phyloP scores from a whole-genome alignment of 805 yeast genomes.

The Candida morakotiae region DNA sequence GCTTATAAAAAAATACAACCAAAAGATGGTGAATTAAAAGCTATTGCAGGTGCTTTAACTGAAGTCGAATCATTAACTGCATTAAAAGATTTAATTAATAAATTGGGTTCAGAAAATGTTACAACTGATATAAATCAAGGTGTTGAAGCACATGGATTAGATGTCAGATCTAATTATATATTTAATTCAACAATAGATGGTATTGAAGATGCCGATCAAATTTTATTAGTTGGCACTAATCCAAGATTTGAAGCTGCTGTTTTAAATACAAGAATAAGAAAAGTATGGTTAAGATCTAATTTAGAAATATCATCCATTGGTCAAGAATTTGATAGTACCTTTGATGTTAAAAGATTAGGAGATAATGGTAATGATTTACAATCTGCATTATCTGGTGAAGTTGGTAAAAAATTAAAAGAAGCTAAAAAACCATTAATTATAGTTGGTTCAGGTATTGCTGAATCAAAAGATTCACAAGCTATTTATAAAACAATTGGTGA shows the following conservation, averaged over 20 bases:
- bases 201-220: slow-evolving; percentile 77
- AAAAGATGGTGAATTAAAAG: slow-evolving; percentile 69
- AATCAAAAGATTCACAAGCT: slow-evolving; percentile 59
- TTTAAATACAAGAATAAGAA: slow-evolving; percentile 77
- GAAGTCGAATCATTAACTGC: slow-evolving; percentile 84
- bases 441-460: slow-evolving; percentile 76
- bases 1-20: slow-evolving; percentile 57
- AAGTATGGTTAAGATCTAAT: slow-evolving; percentile 66
- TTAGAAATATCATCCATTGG: slow-evolving; percentile 74
- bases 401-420: slow-evolving; percentile 60
- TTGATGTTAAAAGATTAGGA: slow-evolving; percentile 62
- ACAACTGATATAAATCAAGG: slow-evolving; percentile 66
- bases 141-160: slow-evolving; percentile 58
- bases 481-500: slow-evolving; percentile 56
- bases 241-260: slow-evolving; percentile 91
- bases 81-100: slow-evolving; percentile 72
- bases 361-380: slow-evolving; percentile 51
- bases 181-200: slow-evolving; percentile 80
- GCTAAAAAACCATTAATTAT: slow-evolving; percentile 77
- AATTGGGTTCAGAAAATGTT: slow-evolving; percentile 75
- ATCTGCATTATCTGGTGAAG: slow-evolving; percentile 59
- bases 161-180: slow-evolving; percentile 71
- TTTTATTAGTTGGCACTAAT: slow-evolving; percentile 77
- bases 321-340: slow-evolving; percentile 73
- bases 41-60: slow-evolving; percentile 73